Percentiles rank a stretch among this genome's conserved stretches.
phyloP scores from a whole-genome alignment of 169 alveolate species.

The Plasmodium falciparum region DNA sequence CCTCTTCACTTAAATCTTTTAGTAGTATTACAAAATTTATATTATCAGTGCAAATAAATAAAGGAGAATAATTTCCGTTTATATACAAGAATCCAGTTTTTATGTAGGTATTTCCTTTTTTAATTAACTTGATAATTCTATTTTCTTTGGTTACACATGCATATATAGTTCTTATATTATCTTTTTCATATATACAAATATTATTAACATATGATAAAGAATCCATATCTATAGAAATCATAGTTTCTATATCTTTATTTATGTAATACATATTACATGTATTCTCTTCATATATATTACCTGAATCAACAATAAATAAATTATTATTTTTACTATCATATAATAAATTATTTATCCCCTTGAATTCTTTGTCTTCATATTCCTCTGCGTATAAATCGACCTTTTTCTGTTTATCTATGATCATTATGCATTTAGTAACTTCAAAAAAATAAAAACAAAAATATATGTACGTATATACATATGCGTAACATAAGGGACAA shows the following conservation, averaged over 20 bases:
- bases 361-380: slow-evolving; percentile 44
- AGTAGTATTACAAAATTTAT: slow-evolving; percentile 43
- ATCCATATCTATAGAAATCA: slow-evolving; percentile 35
- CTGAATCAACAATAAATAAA: slow-evolving; percentile 65
- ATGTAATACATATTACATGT: slow-evolving; percentile 54
- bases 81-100: slow-evolving; percentile 30
- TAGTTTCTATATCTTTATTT: slow-evolving; percentile 73
- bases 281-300: slow-evolving; percentile 71
- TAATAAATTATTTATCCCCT: slow-evolving; percentile 27
- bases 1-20: slow-evolving; percentile 74
- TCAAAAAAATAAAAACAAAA: neutral
- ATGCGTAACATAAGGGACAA: slow-evolving; percentile 11
- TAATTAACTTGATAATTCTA: slow-evolving; percentile 53
- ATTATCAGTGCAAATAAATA: slow-evolving; percentile 66
- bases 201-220: slow-evolving; percentile 39
- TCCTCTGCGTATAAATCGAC: slow-evolving; percentile 54
- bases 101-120: slow-evolving; percentile 61
- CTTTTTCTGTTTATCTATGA: slow-evolving; percentile 48
- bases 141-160: slow-evolving; percentile 75
- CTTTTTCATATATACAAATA: slow-evolving; percentile 58
- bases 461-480: neutral
- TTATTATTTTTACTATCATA: slow-evolving; percentile 39
- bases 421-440: slow-evolving; percentile 69
- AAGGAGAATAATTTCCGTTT: slow-evolving; percentile 64
- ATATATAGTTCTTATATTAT: slow-evolving; percentile 21